Evolutionary conservation across 1,139 yeast genomes (phyloP), one percentile per base, ranked within the genome.

Genomic region (Protomyces lactucae-debilis): DNA sequence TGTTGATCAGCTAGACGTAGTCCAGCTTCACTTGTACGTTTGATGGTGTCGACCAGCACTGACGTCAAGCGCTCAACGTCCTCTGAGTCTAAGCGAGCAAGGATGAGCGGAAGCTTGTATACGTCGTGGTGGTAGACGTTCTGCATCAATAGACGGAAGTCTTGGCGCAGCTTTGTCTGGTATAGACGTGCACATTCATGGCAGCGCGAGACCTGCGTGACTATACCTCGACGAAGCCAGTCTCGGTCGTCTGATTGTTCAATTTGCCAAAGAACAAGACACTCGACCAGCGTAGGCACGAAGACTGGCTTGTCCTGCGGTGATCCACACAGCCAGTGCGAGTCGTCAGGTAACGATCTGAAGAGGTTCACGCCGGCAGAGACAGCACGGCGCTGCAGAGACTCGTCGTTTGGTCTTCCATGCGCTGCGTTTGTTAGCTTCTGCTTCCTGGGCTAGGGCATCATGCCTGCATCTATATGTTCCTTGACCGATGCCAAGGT

Each of bases 171-270:
- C 64, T 67, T 45, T 25, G 54, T 60, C 54, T 70, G 71, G 43
- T 69, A 70, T 23, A 61, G 63, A 52, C 68, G 69, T 14, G 67
- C 68, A 48, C 72, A 70, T 36, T 55, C 60, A 48, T 67, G 66
- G 43, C 72, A 70, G 10, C 64, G 59, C 32, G 40, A 55, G 28
- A 70, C 35, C 21, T 70, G 71, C 52, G 52, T 55, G 46, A 52
- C 65, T 10, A 69, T 55, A 3, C 70, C 65, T 3, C 35, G n/a
- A 43, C 67, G 61, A 8, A 70, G 61, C 71, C 71, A 70, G 10
- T 37, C 60, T 8, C 67, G 65, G 10, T 69, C 70, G 8, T 65
- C 67, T 10, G 25, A n/a, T 10, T 12, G 16, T n/a, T 43, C 25
- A 3, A 4, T 5, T 18, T 43, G 25, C 48, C 48, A 43, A 16